Conservation (phyloP, 2,329 filamentous ascomycete species). For the Plectosphaerella sp. region DNA sequence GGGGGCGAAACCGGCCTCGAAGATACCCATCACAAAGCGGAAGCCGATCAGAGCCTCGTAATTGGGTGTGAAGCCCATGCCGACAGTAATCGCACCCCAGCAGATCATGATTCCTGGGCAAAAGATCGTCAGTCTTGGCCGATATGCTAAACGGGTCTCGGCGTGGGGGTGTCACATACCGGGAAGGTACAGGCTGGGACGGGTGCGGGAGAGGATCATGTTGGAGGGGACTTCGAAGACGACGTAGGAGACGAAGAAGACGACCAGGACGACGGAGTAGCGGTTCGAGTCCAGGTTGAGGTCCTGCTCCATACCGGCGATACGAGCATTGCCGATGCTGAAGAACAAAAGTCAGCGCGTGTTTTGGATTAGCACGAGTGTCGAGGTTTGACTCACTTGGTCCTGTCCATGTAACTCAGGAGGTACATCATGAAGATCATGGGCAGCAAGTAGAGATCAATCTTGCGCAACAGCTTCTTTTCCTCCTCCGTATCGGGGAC, state of each 20-base stretch:
- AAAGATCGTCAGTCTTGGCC: slow-evolving; percentile 56
- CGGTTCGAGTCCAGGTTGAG: slow-evolving; percentile 50
- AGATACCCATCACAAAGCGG: slow-evolving; percentile 48
- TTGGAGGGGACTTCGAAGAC: slow-evolving; percentile 63
- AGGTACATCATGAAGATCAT: slow-evolving; percentile 53
- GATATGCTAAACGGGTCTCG: not conserved
- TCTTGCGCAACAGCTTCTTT: slow-evolving; percentile 28
- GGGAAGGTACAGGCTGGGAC: slow-evolving; percentile 33
- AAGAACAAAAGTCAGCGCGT: slow-evolving; percentile 1
- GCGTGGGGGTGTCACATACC: slow-evolving; percentile 43
- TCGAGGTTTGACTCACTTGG: slow-evolving; percentile 29
- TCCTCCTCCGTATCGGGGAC: slow-evolving; percentile 24
- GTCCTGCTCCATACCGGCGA: slow-evolving; percentile 38
- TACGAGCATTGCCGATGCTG: slow-evolving; percentile 51
- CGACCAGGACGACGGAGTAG: slow-evolving; percentile 54
- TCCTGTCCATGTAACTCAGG: slow-evolving; percentile 54
- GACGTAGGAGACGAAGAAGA: slow-evolving; percentile 70
- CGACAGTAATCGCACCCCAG: slow-evolving; percentile 24
- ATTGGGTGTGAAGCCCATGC: slow-evolving; percentile 21
- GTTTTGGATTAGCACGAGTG: slow-evolving; percentile 15
- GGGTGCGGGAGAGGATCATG: slow-evolving; percentile 41
- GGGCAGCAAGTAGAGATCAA: slow-evolving; percentile 35
- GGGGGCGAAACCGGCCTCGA: slow-evolving; percentile 56
- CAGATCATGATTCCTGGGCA: slow-evolving; percentile 61
- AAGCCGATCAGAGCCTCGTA: slow-evolving; percentile 23